Conservation (phyloP, 192 early-diverging fungal species). For the Gonapodya prolifera region DNA sequence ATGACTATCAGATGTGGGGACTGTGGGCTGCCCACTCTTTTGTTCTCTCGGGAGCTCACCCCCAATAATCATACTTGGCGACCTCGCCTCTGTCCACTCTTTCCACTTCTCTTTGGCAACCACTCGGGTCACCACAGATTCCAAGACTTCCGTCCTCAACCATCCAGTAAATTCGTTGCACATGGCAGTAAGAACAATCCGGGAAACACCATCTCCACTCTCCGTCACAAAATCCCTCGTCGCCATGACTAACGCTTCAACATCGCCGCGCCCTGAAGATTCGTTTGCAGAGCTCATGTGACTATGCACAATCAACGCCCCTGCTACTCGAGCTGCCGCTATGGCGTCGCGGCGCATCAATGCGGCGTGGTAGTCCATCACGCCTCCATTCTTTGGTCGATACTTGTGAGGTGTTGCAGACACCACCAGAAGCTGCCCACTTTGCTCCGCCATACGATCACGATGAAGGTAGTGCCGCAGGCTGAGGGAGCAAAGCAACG, state of each 20-base stretch:
- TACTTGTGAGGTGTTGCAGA: too few relatives aligned
- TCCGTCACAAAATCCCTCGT: background rate
- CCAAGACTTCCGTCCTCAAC: background rate
- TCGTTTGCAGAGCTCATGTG: background rate
- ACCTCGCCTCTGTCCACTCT: background rate
- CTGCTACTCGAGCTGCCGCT: background rate
- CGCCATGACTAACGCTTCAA: background rate
- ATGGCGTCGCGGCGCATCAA: background rate
- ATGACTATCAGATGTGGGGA: background rate
- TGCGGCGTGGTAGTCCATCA: background rate
- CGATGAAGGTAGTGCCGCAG: background rate
- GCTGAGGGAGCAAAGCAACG: background rate
- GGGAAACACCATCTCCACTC: background rate
- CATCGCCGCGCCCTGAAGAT: background rate
- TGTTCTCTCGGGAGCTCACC: background rate
- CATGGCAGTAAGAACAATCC: background rate
- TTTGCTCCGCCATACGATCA: too few relatives aligned
- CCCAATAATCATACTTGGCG: background rate
- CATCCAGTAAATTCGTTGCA: background rate
- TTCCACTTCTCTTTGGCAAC: background rate
- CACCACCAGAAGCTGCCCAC: too few relatives aligned
- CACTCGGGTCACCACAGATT: background rate
- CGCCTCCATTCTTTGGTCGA: too few relatives aligned
- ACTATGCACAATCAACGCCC: background rate
- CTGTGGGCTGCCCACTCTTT: background rate